These are phyloP conservation scores for Didymella sp. DNA, from an alignment of 2,329 filamentous ascomycete species.

Conservation along the genomic window DNA sequence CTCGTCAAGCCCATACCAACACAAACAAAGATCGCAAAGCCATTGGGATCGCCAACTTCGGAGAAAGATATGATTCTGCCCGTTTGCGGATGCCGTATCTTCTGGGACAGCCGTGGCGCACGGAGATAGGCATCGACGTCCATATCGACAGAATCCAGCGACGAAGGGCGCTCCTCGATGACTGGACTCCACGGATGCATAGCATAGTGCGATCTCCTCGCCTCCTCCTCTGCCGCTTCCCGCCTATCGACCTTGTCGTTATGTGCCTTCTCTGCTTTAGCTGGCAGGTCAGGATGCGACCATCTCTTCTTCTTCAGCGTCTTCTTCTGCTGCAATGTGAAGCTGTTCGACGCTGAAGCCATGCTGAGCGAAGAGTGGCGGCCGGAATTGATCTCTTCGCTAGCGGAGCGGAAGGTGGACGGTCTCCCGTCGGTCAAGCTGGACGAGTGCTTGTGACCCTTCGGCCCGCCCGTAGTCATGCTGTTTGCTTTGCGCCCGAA, in stretches of 20 bases:
- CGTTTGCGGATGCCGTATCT: constrained; percentile 82
- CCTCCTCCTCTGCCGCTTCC: constrained; percentile 31
- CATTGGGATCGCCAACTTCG: constrained; percentile 91
- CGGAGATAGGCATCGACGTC: constrained; percentile 85
- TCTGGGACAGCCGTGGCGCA: constrained; percentile 84
- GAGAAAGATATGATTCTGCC: constrained; percentile 93
- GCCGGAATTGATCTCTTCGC: constrained; percentile 40
- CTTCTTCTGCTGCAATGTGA: constrained; percentile 40
- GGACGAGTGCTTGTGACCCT: constrained; percentile 36
- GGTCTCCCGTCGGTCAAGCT: constrained; percentile 36
- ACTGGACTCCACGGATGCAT: constrained; percentile 45
- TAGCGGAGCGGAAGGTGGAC: constrained; percentile 34
- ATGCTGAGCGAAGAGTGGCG: constrained; percentile 40
- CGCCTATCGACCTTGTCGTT: constrained; percentile 40
- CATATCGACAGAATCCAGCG: constrained; percentile 85
- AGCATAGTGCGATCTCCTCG: constrained; percentile 13
- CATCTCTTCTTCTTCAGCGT: constrained; percentile 48
- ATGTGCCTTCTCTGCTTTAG: constrained; percentile 47
- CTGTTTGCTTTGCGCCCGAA: constrained; percentile 33
- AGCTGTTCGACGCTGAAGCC: constrained; percentile 33
- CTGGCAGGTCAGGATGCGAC: constrained; percentile 52
- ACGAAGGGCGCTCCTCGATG: constrained; percentile 75
- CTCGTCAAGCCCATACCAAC: constrained; percentile 97
- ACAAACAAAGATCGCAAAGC: constrained; percentile 92
- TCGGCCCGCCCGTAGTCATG: constrained; percentile 31